Base-by-base conservation (phyloP, 1,284 basidiomycete genomes). In the Leccinum pachyderme region DNA sequence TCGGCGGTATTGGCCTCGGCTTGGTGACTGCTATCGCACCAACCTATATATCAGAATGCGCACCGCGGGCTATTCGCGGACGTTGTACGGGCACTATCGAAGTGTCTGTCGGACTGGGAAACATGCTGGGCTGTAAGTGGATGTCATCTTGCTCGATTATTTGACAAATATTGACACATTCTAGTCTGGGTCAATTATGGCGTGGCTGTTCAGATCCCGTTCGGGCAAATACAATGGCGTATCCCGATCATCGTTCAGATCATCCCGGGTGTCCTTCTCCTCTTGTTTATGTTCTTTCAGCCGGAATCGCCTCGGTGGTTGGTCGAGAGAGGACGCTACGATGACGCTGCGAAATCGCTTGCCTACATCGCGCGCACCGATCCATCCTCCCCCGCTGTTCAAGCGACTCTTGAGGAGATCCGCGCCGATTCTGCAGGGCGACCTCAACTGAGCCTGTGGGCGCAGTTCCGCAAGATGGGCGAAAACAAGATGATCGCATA, bases 271-370 rank as follows among this genome's bases (percentile, higher is more conserved):
- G 68, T 76, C 8, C 57, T 82, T 3, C 80, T 80, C 59, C 64
- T 78, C 9, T 15, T 77, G 27, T 69, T 73, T 5, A 78, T 81
- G 71, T 58, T 76, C 45, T 80, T 83, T 63, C 78, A 81, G 58
- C 78, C 78, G 5, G 84, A 86, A 63, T 81, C 82, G 3, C 83
- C 82, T 4, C 77, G 85, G 3, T 87, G 82, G 82, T 72, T 86
- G 13, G 77, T 84, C n/a, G 77, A 81, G 61, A 78, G 77, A 53
- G 78, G 75, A 54, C 72, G 75, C 37, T 76, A 78, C 48, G 78
- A 80, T n/a, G 69, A 75, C 9, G 83, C 84, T 1, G 79, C 80
- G 5, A 65, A 62, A 29, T 75, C 76, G 7, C 76, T 84, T 35
- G 79, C 78, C 22, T 79, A 75, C 63, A 75, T 80, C 28, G 69